Evolutionary conservation across 2,329 filamentous ascomycete genomes (phyloP), one percentile per base, ranked within the genome.

Genomic region (Talaromyces sp.): DNA sequence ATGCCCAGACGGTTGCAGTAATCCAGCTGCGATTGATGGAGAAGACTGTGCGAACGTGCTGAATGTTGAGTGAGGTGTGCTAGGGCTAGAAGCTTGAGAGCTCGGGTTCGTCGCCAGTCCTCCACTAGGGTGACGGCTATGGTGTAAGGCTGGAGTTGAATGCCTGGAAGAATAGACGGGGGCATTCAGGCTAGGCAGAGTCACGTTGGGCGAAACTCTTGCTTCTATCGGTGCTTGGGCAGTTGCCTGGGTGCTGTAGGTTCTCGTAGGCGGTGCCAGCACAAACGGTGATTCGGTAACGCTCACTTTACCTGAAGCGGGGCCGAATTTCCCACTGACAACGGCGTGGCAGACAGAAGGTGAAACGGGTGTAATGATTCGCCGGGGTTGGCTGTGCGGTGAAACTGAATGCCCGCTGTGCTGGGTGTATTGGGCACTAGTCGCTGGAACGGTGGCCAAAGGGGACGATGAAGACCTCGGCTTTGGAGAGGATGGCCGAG

Each of bases 261-360:
- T 43, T 3, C 68, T 69, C 52, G 70, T 63, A 31, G 68, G 65
- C 32, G 70, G 66, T 59, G 72, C 70, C 35, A 72, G 73, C 27
- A 70, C 65, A 54, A 77, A 67, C 2, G 75, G 74, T 19, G 72
- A 74, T 24, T 76, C 71, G 9, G 69, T 63, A 19, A 71, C 69
- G 58, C 68, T 70, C 17, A 70, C 64, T 41, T 71, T 75, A 10
- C 68, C 69, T 11, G 72, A 67, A 38, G 63, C 31, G 10, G 66
- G 54, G 50, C 50, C n/a, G n/a, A 64, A 65, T 50, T 67, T 69
- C 12, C 69, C 66, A 50, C 65, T 63, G 1, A 66, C 56, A 43
- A 69, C 66, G 19, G 68, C 66, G 56, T 75, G 70, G 4, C 73
- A 71, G 26, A 71, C 67, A 11, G 73, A 73, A 3, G 75, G 75